These are phyloP conservation scores for Cladobotryum mycophilum DNA, from an alignment of 2,329 filamentous ascomycete genomes.

Conservation along the genomic window DNA sequence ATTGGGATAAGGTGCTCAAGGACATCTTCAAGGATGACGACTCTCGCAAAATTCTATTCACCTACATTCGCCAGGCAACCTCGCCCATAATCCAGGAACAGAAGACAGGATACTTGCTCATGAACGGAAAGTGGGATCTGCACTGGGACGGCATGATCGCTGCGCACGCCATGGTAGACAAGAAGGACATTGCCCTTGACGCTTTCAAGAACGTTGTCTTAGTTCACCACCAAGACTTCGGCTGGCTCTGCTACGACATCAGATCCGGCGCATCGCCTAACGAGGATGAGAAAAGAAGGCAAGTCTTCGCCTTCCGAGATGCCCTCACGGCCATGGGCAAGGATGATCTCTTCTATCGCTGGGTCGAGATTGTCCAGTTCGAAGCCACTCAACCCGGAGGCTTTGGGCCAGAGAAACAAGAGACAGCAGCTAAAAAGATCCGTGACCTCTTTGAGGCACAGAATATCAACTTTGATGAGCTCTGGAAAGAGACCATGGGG, in stretches of 20 bases:
- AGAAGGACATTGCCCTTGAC: conserved; percentile 52
- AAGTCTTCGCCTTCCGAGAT: conserved; percentile 76
- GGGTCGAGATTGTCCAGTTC: conserved; percentile 88
- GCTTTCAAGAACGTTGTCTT: conserved; percentile 67
- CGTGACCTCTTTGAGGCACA: conserved; percentile 67
- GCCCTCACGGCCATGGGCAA: conserved; percentile 70
- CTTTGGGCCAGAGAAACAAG: conserved; percentile 69
- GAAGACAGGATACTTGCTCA: conserved; percentile 84
- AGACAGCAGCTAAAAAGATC: conserved; percentile 65
- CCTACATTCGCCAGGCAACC: conserved; percentile 61
- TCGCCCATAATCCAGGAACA: conserved; percentile 57
- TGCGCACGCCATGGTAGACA: conserved; percentile 64
- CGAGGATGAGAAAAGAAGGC: conserved; percentile 60
- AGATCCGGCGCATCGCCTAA: conserved; percentile 46
- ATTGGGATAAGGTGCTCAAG: conserved; percentile 58
- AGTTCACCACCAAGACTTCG: conserved; percentile 59
- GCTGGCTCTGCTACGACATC: conserved; percentile 58
- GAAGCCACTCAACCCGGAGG: conserved; percentile 74
- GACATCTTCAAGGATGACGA: conserved; percentile 48
- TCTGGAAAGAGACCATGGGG: conserved; percentile 63
- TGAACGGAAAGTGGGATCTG: conserved; percentile 80
- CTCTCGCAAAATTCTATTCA: conserved; percentile 52
- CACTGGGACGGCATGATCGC: conserved; percentile 77
- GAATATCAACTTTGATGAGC: conserved; percentile 73
- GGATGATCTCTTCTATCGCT: conserved; percentile 83